Evolutionary conservation across 1,139 yeast genomes (phyloP).

Genomic region (Nakaseomyces delphensis): DNA sequence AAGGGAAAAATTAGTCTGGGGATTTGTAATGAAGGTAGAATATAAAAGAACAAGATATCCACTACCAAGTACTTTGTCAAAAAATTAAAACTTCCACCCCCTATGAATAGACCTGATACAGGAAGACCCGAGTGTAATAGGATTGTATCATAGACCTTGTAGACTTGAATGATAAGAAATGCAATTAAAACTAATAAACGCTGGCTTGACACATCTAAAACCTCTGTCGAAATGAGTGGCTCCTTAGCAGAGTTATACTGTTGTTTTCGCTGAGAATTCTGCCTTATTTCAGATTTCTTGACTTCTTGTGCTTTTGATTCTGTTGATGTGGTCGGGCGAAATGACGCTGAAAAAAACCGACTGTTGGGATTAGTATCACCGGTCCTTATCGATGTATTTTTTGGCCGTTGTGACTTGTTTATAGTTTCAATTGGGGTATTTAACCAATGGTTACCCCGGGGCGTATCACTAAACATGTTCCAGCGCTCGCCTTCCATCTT

Average conservation of each 20-base stretch:
- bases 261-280: conserved; percentile 7
- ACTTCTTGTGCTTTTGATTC: neutral
- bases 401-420: neutral
- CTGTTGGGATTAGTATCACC: neutral
- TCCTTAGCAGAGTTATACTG: conserved; percentile 4
- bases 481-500: conserved; percentile 11
- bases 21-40: conserved; percentile 63
- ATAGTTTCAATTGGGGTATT: conserved; percentile 4
- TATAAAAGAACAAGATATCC: conserved; percentile 63
- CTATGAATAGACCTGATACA: conserved; percentile 31
- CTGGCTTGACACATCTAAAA: conserved; percentile 77
- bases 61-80: conserved; percentile 60
- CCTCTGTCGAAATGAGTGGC: conserved; percentile 46
- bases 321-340: neutral
- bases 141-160: conserved; percentile 67
- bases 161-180: conserved; percentile 68
- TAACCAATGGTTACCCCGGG: conserved; percentile 27
- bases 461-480: conserved; percentile 21
- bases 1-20: conserved; percentile 56
- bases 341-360: neutral
- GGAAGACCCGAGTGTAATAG: conserved; percentile 31
- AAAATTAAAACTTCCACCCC: conserved; percentile 48
- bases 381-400: neutral
- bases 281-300: neutral
- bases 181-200: conserved; percentile 54